These are phyloP conservation scores for Delitschia confertaspora DNA, from an alignment of 495 filamentous ascomycete species.

Conservation along the genomic window DNA sequence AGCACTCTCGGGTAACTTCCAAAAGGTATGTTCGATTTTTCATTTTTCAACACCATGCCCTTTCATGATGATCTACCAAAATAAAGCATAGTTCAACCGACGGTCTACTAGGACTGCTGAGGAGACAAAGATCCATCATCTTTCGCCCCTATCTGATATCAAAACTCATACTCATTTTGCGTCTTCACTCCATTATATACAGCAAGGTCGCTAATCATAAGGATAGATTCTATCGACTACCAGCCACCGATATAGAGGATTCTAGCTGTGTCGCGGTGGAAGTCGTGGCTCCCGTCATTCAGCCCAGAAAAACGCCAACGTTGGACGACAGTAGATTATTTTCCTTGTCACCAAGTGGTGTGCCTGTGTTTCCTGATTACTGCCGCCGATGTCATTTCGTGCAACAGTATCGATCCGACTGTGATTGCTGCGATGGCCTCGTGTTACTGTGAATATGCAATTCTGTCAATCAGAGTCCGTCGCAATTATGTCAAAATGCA, in stretches of 20 bases:
- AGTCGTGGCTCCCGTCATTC: slow-evolving; percentile 15
- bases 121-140: slow-evolving; percentile 27
- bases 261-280: slow-evolving; percentile 3
- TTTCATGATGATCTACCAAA: slow-evolving; percentile 26
- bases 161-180: slow-evolving; percentile 1
- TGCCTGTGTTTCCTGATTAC: too few relatives aligned
- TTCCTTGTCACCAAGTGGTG: too few relatives aligned
- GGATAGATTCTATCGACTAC: background rate
- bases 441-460: slow-evolving; percentile 25
- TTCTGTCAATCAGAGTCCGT: slow-evolving; percentile 1
- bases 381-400: slow-evolving; percentile 27
- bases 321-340: background rate
- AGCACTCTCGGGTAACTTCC: background rate
- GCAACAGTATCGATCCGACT: background rate
- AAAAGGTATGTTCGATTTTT: slow-evolving; percentile 12
- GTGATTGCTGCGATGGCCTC: slow-evolving; percentile 16
- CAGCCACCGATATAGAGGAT: too few relatives aligned
- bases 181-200: too few relatives aligned
- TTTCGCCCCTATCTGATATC: slow-evolving; percentile 31
- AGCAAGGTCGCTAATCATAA: too few relatives aligned
- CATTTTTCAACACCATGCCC: slow-evolving; percentile 1
- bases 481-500: slow-evolving; percentile 20
- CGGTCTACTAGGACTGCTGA: slow-evolving; percentile 20
- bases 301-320: background rate
- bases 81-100: slow-evolving; percentile 32